A percentile compares a stretch with the other conserved stretches of the same genome.
These are phyloP conservation scores for Puccinia polysora DNA, from an alignment of 1,284 basidiomycete genomes.

Conservation along the genomic window DNA sequence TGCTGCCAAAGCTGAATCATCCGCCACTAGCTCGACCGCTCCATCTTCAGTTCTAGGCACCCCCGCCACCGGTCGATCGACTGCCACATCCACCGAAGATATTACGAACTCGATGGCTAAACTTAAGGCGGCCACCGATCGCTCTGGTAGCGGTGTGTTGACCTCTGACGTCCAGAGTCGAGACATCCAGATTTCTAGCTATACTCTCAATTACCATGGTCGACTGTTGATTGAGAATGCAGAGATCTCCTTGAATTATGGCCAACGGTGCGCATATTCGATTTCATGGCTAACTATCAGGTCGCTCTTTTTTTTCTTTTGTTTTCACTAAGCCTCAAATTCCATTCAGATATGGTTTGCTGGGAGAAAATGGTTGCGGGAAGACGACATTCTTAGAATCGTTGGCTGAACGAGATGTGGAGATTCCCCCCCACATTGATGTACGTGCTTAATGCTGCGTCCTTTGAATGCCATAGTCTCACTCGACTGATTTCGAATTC, in stretches of 20 bases:
- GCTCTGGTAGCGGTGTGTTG: constrained; percentile 84
- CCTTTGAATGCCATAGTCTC: neutral
- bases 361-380: constrained; percentile 95
- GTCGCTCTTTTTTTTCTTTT: too few relatives aligned
- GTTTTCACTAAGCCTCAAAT: too few relatives aligned
- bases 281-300: too few relatives aligned
- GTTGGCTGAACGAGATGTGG: constrained; percentile 85
- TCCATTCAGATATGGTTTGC: constrained; percentile 76
- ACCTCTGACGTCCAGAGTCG: constrained; percentile 85
- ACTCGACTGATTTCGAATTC: neutral
- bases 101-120: constrained; percentile 69
- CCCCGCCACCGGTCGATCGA: constrained; percentile 65
- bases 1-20: constrained; percentile 62
- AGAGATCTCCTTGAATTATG: constrained; percentile 88
- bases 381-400: constrained; percentile 71
- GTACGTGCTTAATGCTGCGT: constrained; percentile 48
- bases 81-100: constrained; percentile 51
- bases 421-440: constrained; percentile 91
- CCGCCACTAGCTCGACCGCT: constrained; percentile 70
- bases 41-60: constrained; percentile 66
- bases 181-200: constrained; percentile 96
- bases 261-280: constrained; percentile 73
- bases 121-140: constrained; percentile 77
- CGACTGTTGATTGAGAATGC: constrained; percentile 86
- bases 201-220: constrained; percentile 95